Percentiles rank a stretch among this genome's conserved stretches.
These are phyloP conservation scores for Talaromyces verruculosus DNA, from an alignment of 2,329 filamentous ascomycete species.

Conservation along the genomic window DNA sequence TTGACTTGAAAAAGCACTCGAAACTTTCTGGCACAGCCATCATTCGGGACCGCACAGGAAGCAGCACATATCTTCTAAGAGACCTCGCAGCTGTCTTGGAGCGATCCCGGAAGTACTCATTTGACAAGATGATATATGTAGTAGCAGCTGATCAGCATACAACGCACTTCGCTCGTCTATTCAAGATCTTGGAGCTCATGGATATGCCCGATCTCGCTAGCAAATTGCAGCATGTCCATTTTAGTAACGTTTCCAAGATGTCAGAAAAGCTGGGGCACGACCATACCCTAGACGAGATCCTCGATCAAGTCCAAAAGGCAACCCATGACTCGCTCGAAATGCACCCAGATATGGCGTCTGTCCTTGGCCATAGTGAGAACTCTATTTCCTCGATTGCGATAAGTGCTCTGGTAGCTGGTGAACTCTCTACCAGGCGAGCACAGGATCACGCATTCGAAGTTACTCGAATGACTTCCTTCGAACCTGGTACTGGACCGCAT, in stretches of 20 bases:
- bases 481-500: not conserved
- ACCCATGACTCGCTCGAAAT: not conserved
- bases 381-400: not conserved
- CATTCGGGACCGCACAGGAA: constrained; percentile 71
- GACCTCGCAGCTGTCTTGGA: constrained; percentile 73
- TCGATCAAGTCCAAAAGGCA: not conserved
- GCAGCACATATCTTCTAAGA: constrained; percentile 73
- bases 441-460: not conserved
- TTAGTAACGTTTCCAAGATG: not conserved
- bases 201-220: not conserved
- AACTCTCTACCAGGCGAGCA: not conserved
- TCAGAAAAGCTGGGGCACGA: not conserved
- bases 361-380: not conserved
- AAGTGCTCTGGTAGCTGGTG: not conserved
- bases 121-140: constrained; percentile 80
- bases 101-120: constrained; percentile 61
- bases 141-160: constrained; percentile 63
- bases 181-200: constrained; percentile 7
- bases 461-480: not conserved
- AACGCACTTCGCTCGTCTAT: not conserved
- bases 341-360: not conserved
- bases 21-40: constrained; percentile 71
- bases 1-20: constrained; percentile 68
- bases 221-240: not conserved
- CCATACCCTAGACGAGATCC: not conserved